Percentiles rank a stretch among this genome's conserved stretches.
Conservation (phyloP, 2,329 filamentous ascomycete species). For the Nigrospora oryzae region DNA sequence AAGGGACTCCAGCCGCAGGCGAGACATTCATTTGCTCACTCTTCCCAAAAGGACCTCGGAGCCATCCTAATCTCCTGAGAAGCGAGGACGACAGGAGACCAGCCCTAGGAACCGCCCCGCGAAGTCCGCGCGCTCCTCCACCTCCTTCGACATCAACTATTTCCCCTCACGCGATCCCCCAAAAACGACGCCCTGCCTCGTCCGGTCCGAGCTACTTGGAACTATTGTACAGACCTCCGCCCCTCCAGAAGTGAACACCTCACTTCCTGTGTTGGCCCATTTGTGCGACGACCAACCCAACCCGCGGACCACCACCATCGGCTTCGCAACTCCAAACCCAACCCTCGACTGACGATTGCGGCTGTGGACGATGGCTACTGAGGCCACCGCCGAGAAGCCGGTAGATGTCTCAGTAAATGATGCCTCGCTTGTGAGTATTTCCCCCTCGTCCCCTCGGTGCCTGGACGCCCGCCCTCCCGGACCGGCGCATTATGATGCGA, state of each 20-base stretch:
- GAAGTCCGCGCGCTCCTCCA: too few relatives aligned
- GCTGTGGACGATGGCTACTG: conserved; percentile 25
- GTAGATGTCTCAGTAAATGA: conserved; percentile 23
- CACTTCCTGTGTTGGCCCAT: background rate
- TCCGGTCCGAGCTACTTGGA: background rate
- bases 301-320: background rate
- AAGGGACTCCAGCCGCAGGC: conserved; percentile 1
- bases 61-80: too few relatives aligned
- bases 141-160: background rate
- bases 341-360: background rate
- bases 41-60: background rate
- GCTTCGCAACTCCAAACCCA: background rate
- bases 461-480: background rate
- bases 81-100: too few relatives aligned
- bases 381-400: conserved; percentile 20
- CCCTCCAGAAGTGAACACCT: background rate
- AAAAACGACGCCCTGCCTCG: background rate
- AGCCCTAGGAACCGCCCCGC: too few relatives aligned
- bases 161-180: background rate
- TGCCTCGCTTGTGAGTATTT: conserved; percentile 20
- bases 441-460: background rate
- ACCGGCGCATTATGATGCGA: background rate
- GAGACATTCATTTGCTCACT: background rate
- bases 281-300: background rate
- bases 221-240: background rate